phyloP scores from a whole-genome alignment of 805 yeast genomes.

The Cyberlindnera maclurae region DNA sequence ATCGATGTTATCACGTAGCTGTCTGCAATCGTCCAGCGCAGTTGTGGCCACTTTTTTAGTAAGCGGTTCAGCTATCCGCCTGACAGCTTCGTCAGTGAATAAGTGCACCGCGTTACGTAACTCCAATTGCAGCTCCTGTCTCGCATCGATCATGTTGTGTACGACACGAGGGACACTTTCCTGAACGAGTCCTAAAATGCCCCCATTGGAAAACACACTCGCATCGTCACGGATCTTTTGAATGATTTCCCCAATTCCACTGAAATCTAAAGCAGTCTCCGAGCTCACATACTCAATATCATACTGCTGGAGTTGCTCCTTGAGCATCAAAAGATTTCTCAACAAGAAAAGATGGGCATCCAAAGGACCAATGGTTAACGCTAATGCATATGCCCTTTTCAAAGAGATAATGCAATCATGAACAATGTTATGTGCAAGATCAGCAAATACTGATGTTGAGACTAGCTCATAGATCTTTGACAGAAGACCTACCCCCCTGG shows the following conservation, averaged over 20 bases:
- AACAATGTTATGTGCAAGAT: constrained; percentile 79
- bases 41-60: constrained; percentile 15
- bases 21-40: constrained; percentile 28
- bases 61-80: constrained; percentile 43
- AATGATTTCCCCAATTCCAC: constrained; percentile 59
- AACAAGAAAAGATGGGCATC: constrained; percentile 64
- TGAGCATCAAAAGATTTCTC: constrained; percentile 63
- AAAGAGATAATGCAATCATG: constrained; percentile 67
- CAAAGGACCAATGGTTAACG: constrained; percentile 40
- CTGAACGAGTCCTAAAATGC: constrained; percentile 42
- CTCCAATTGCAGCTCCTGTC: constrained; percentile 64
- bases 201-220: constrained; percentile 16
- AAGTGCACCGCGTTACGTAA: constrained; percentile 56
- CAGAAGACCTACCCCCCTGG: constrained; percentile 58
- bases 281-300: constrained; percentile 72
- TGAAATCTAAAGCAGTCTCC: constrained; percentile 74
- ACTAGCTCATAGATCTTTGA: constrained; percentile 77
- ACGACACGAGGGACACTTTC: constrained; percentile 76
- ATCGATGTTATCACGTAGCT: constrained; percentile 43
- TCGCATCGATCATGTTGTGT: constrained; percentile 74
- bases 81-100: constrained; percentile 53
- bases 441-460: constrained; percentile 75
- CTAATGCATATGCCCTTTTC: constrained; percentile 43
- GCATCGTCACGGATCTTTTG: constrained; percentile 29
- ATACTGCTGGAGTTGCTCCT: constrained; percentile 62